phyloP scores from a whole-genome alignment of 1,284 basidiomycete genomes.

The Ceratobasidium sp. region DNA sequence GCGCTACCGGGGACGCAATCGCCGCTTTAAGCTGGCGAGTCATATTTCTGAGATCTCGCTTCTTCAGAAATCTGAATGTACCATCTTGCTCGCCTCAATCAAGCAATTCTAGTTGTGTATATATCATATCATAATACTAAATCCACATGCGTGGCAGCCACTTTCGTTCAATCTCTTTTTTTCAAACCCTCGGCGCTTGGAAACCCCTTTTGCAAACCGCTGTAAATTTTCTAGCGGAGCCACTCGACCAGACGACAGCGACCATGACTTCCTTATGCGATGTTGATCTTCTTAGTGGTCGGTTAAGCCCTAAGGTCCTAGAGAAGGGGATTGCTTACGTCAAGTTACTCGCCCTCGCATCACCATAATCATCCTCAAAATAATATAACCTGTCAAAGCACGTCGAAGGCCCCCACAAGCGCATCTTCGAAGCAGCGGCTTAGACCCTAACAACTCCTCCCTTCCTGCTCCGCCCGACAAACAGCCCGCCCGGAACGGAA shows the following conservation, averaged over 20 bases:
- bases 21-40: too few relatives aligned
- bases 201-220: too few relatives aligned
- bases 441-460: constrained; percentile 7
- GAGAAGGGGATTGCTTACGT: constrained; percentile 35
- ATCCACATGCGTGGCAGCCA: too few relatives aligned
- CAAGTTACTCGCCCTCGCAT: background rate
- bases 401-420: constrained; percentile 17
- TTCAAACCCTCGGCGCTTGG: too few relatives aligned
- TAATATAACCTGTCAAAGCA: background rate
- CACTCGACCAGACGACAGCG: constrained; percentile 19
- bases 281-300: constrained; percentile 13
- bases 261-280: constrained; percentile 35
- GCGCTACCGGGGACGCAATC: too few relatives aligned
- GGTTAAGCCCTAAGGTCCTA: constrained; percentile 8
- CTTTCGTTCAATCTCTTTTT: too few relatives aligned
- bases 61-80: too few relatives aligned
- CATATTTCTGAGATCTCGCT: too few relatives aligned
- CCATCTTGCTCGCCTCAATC: too few relatives aligned
- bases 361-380: background rate
- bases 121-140: too few relatives aligned
- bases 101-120: too few relatives aligned
- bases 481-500: constrained; percentile 3
- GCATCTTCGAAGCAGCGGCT: constrained; percentile 14
- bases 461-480: constrained; percentile 26
- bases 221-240: constrained; percentile 2